Base-by-base conservation (phyloP, 306 rosid species). In the Myrica gale region DNA sequence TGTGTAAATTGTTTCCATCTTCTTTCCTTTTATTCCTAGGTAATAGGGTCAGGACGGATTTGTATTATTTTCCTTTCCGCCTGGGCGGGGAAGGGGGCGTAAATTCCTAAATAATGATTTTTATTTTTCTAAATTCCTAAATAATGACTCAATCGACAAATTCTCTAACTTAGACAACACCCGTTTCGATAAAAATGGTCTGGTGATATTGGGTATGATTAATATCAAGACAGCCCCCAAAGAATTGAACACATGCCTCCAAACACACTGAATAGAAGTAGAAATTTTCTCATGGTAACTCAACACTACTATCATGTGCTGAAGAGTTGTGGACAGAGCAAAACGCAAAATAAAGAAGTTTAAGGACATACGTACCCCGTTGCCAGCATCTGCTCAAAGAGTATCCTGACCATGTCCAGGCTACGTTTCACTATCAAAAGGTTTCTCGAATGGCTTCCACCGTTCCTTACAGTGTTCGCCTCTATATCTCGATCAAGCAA, bases 381-480 rank as follows among this genome's bases (percentile, higher is more conserved):
- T 51, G 74, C 75, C 26, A 92, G 70, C 13, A 92, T 95, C 71
- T 89, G 89, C 86, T 95, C 91, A 60, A 95, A 95, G 70, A 95
- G 93, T 52, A 88, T 83, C 77, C 85, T 92, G 76, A 95, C 90
- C 98, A 95, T 90, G 81, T 95, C 96, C 39, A 95, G 79, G 75
- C 98, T 97, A 7, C 97, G 98, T 78, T 83, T 95, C 69, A 95
- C 97, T 85, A 90, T 88, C 84, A 95, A 78, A 72, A 95, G 87
- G 82, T 95, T 95, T 84, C 98, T 91, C 44, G 98, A 76, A 70
- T 89, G 93, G 86, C 97, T 90, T 39, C 98, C 97, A 6, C 74
- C 88, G 37, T 63, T 88, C 72, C 84, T 89, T 54, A 90, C 92
- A 63, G 85, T 51, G 44, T 79, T 77, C 48, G 87, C 83, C 47